Base-by-base conservation (phyloP, 176 grass and related monocot genomes). In the Zizania latifolia region DNA sequence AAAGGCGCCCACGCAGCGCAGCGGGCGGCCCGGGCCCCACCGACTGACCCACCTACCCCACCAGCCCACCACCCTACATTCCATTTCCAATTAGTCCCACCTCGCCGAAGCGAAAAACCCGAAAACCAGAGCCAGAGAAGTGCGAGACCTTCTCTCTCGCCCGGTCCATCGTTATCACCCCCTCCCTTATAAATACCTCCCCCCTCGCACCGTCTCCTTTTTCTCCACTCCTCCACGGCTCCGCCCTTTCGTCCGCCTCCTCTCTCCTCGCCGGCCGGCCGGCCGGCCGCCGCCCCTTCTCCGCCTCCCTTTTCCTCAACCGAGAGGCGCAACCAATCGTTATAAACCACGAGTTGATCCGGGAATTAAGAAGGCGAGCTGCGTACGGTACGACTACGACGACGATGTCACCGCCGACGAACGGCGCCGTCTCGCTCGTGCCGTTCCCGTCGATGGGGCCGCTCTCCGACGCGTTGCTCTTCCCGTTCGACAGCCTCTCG, bases 351-450 rank as follows among this genome's bases (percentile, higher is more conserved):
- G 48, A 21, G 3, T 14, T 15, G 58, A 53, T 60, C 56, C 21
- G 34, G n/a, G 11, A n/a, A n/a, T n/a, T n/a, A n/a, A n/a, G 56
- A 1, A 5, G 24, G 22, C 22, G 24, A 5, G 58, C 5, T 30
- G n/a, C n/a, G n/a, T n/a, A n/a, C n/a, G n/a, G n/a, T n/a, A 13
- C 39, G 27, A 28, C 28, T 10, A 13, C 13, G 12, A 5, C 35
- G 3, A 26, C 33, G n/a, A 89, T 92, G 86, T 86, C 78, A 33
- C 89, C 86, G 72, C 72, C 89, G 36, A 89, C 82, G 58, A 85
- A 71, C 78, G 75, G 66, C 66, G 48, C 62, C 36, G 16, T 78
- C 46, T 81, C 90, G 33, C 57, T 76, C 29, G 36, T n/a, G n/a
- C n/a, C 56, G 31, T 69, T 76, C 73, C 34, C 46, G 65, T 15